Evolutionary conservation across 169 alveolate genomes (phyloP), one percentile per base, ranked within the genome.

Genomic region (Eimeria necatrix): DNA sequence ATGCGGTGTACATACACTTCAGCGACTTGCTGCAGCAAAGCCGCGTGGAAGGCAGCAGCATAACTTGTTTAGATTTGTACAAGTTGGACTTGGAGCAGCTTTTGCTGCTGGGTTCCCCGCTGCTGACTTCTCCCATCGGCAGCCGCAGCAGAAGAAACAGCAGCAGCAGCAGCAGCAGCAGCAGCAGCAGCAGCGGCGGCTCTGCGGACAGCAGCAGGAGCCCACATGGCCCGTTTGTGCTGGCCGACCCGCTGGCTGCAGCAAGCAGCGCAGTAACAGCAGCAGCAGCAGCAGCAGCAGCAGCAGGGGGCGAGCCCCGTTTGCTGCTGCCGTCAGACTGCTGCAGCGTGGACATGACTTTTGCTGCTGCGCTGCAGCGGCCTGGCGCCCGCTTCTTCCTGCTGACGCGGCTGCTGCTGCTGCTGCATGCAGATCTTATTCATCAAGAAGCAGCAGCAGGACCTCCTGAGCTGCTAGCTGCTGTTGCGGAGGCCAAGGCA

Each of bases 1-100:
- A 84, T 26, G 78, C 91, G 76, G 91, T 84, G 91, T 84, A 84
- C 59, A 52, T 64, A 46, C 94, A 87, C 94, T 24, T 87, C 5
- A 76, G 70, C 26, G 94, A 87, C 12, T 51, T 60, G 86, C 51
- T 87, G 46, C 64, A 48, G 26, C 85, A 46, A 12, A 48, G 41
- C 4, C 83, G 53, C 0, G 24, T 87, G n/a, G 94, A 76, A 26
- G 85, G 49, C 20, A 49, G 51, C 14, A 71, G 85, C 53, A 10
- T 87, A 53, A 87, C 85, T 4, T 70, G 49, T 7, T 68, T 64
- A n/a, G 94, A 87, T 59, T 24, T 87, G 12, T 87, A 87, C 22
- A 24, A 60, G 22, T 52, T 32, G 6, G 94, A 87, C 56, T 14
- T 70, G 6, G 94, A 87, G 73, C 94, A 60, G 60, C 6, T 71